phyloP scores from a whole-genome alignment of 1,284 basidiomycete species.

The Uromyces viciae-fabae region DNA sequence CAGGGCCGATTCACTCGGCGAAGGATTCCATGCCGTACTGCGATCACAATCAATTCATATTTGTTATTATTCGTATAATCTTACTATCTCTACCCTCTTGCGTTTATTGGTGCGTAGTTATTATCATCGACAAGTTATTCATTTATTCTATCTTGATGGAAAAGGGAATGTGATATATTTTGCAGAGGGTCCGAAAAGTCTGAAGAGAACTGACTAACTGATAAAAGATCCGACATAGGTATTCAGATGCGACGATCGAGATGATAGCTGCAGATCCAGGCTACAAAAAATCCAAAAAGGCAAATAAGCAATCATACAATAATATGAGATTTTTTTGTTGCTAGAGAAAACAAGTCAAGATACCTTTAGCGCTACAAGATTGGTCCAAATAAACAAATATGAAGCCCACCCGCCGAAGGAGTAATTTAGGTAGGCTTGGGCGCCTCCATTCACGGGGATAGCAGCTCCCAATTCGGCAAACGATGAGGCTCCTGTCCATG shows the following conservation, averaged over 20 bases:
- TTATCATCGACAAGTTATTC: too few relatives aligned
- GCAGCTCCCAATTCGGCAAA: conserved; percentile 56
- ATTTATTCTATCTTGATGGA: not conserved
- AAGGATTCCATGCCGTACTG: conserved; percentile 46
- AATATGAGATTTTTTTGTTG: too few relatives aligned
- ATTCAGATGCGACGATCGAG: conserved; percentile 38
- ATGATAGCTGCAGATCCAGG: conserved; percentile 40
- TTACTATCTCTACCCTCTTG: too few relatives aligned
- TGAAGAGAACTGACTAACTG: conserved; percentile 31
- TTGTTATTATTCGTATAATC: not conserved
- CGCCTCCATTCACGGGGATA: conserved; percentile 68
- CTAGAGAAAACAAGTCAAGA: not conserved
- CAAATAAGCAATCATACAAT: not conserved
- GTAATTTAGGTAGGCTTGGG: conserved; percentile 88
- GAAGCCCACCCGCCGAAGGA: conserved; percentile 81
- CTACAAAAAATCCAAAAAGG: not conserved
- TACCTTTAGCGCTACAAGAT: conserved; percentile 54
- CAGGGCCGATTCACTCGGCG: conserved; percentile 50
- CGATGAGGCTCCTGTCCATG: conserved; percentile 70
- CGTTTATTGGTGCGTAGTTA: too few relatives aligned
- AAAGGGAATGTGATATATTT: not conserved
- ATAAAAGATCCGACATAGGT: conserved; percentile 39
- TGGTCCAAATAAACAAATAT: conserved; percentile 61
- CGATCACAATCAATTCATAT: not conserved
- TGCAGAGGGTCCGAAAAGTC: not conserved